Evolutionary conservation across 495 filamentous ascomycete genomes (phyloP), one percentile per base, ranked within the genome.

Genomic region (Hypoxylon subgilvum): DNA sequence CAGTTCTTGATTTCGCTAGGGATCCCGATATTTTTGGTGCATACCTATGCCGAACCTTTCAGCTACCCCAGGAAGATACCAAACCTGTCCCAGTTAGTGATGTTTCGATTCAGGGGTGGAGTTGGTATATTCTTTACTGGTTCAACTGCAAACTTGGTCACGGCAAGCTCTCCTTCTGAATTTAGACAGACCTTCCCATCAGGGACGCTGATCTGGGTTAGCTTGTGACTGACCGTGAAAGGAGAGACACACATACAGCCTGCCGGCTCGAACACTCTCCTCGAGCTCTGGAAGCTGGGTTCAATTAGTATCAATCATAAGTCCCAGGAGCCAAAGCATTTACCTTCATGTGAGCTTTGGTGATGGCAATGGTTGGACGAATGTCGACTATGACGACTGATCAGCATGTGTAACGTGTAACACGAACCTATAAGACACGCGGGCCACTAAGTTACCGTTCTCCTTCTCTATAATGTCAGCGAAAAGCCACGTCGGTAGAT

Each of bases 121-220:
- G 13, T 35, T 47, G n/a, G 8, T n/a, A 10, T 41, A 14, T 32
- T 48, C 67, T 14, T 61, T 61, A 85, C 86, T 3, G 94, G 94
- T 75, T 97, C 94, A 23, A 96, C 92, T 6, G 94, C 94, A 52
- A 97, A 91, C 73, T 98, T 98, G 17, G 93, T 97, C 9, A 98
- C 94, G 31, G 90, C 89, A 7, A 98, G 82, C 68, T 98, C 94
- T 25, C 94, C 94, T 2, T 69, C 69, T 5, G 81, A 79, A 65
- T 95, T 94, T 31, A 98, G 72, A 57, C 95, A 92, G 41, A 98
- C 91, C 55, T 88, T 90, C 34, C 94, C 94, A 73, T 98, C 94
- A 0, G 92, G 90, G 6, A 88, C 79, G 4, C 76, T 79, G 25
- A 49, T 6, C 6, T 17, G 27, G 23, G 40, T 75, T 30, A 75